These are phyloP conservation scores for Diversispora eburnea DNA, from an alignment of 192 early-diverging fungal species.

Conservation along the genomic window DNA sequence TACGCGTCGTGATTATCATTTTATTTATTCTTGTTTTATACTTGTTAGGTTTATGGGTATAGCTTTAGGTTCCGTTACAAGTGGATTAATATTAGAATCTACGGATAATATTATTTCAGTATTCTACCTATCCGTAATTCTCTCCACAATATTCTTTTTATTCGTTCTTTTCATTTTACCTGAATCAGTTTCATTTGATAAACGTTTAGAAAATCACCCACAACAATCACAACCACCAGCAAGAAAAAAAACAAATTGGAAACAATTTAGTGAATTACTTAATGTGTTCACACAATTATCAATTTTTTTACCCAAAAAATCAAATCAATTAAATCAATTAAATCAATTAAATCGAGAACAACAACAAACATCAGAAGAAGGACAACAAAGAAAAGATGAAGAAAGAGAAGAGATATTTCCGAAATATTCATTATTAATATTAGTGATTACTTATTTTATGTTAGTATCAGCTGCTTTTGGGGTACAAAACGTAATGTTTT, in stretches of 20 bases:
- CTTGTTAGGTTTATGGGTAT: not conserved
- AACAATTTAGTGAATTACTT: not conserved
- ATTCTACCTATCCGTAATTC: not conserved
- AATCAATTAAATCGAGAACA: not conserved
- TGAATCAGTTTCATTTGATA: conserved; percentile 22
- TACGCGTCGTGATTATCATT: too few relatives aligned
- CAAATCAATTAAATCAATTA: not conserved
- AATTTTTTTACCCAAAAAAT: not conserved
- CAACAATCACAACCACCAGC: too few relatives aligned
- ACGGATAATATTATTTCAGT: conserved; percentile 16
- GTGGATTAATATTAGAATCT: not conserved
- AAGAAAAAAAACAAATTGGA: not conserved
- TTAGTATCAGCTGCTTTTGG: not conserved
- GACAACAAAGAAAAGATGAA: not conserved
- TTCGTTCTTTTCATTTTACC: conserved; percentile 18
- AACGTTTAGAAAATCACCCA: not conserved
- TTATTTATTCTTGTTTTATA: too few relatives aligned
- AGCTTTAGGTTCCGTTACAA: not conserved
- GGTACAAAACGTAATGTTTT: conserved; percentile 4
- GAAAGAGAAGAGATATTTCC: not conserved
- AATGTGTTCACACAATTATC: conserved; percentile 7
- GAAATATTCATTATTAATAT: not conserved
- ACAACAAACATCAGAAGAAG: not conserved
- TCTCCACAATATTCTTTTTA: conserved; percentile 1
- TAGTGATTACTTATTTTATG: not conserved